Percentiles rank a stretch among this genome's conserved stretches.
Evolutionary conservation across 805 yeast genomes (phyloP).

Genomic region (Starmerella apicola): DNA sequence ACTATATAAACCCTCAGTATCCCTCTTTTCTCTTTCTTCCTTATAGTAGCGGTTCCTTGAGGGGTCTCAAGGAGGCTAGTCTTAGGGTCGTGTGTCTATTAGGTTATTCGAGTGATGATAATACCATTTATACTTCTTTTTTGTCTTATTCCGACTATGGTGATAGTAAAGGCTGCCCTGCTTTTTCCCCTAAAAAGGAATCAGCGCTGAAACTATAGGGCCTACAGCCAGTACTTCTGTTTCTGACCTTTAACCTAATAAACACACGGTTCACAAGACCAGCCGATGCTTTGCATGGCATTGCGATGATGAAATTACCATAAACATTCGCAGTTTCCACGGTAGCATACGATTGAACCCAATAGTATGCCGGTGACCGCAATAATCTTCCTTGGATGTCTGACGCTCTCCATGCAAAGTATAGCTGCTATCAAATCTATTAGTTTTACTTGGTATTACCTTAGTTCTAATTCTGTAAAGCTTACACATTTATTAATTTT

Average conservation of each 20-base stretch:
- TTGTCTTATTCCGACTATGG: constrained; percentile 32
- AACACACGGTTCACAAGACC: neutral
- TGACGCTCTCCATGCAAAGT: constrained; percentile 26
- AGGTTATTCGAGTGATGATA: constrained; percentile 27
- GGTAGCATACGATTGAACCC: constrained; percentile 33
- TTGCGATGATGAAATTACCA: constrained; percentile 27
- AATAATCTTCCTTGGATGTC: constrained; percentile 33
- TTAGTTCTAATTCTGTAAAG: no score
- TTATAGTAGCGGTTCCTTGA: constrained; percentile 4
- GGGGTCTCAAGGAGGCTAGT: constrained; percentile 13
- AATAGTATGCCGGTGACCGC: constrained; percentile 33
- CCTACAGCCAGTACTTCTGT: constrained; percentile 32
- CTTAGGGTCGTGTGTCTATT: constrained; percentile 1
- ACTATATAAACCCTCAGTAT: constrained; percentile 1
- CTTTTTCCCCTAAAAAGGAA: constrained; percentile 11
- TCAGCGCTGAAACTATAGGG: constrained; percentile 9
- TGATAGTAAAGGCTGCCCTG: constrained; percentile 29
- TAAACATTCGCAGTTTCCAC: constrained; percentile 36
- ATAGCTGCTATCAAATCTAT: neutral
- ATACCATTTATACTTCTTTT: constrained; percentile 27
- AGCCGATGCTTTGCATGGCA: constrained; percentile 7
- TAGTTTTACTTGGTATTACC: no score
- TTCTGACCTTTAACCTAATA: constrained; percentile 20
- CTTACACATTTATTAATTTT: no score
- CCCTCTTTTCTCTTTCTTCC: neutral